Evolutionary conservation across 441 rosid genomes (phyloP).

Genomic region (Hypseocharis bilobata): DNA sequence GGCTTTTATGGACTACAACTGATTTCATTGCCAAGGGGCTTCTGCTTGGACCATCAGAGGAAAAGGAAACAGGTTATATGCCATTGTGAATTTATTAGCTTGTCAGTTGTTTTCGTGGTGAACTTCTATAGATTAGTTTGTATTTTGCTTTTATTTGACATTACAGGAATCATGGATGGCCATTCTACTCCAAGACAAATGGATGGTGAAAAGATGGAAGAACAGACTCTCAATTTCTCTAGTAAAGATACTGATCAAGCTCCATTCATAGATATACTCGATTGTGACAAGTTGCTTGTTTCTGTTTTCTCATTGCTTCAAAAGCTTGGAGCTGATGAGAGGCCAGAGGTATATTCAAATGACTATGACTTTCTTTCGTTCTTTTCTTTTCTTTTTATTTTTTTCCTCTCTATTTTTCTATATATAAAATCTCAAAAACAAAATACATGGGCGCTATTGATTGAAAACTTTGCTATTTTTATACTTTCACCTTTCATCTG

Average conservation of each 20-base stretch:
- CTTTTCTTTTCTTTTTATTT: not conserved
- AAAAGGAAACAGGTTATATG: constrained; percentile 47
- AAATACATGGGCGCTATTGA: not conserved
- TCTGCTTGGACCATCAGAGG: constrained; percentile 35
- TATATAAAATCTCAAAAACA: not conserved
- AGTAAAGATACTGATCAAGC: constrained; percentile 33
- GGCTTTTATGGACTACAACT: constrained; percentile 88
- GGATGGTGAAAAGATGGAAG: constrained; percentile 42
- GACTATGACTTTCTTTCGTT: constrained; percentile 14
- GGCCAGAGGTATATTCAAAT: constrained; percentile 73
- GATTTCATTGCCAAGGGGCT: constrained; percentile 85
- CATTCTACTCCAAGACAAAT: constrained; percentile 31
- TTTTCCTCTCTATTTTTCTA: not conserved
- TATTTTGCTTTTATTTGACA: constrained; percentile 11
- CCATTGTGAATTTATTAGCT: constrained; percentile 12
- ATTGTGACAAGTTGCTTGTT: constrained; percentile 63
- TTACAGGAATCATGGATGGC: constrained; percentile 32
- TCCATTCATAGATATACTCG: constrained; percentile 28
- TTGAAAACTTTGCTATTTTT: not conserved
- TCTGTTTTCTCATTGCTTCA: constrained; percentile 85
- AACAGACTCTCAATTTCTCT: constrained; percentile 24
- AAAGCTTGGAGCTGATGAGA: constrained; percentile 88
- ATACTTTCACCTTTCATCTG: not conserved
- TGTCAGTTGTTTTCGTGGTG: constrained; percentile 7
- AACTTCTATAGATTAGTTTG: constrained; percentile 8